Percentiles rank a stretch among this genome's conserved stretches.
Evolutionary conservation across 2,329 filamentous ascomycete species (phyloP).

Genomic region (Nemania sp.): DNA sequence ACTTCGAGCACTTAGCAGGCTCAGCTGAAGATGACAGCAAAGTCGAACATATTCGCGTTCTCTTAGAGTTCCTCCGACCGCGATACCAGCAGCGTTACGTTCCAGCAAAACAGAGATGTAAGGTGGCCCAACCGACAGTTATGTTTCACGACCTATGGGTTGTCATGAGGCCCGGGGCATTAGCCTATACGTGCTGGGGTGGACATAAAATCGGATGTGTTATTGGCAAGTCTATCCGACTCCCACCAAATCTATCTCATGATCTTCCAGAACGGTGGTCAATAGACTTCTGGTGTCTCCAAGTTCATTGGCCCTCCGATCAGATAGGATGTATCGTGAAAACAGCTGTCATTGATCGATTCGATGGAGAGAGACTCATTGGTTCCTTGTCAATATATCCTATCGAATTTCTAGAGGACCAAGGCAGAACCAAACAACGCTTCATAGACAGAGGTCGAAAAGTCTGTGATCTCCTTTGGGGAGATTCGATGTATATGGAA

Average conservation of each 20-base stretch:
- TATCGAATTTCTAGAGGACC: neutral
- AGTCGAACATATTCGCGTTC: neutral
- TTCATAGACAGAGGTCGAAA: conserved; percentile 9
- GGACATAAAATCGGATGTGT: conserved; percentile 3
- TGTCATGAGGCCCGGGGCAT: conserved; percentile 3
- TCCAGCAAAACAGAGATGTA: conserved; percentile 1
- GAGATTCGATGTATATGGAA: conserved; percentile 5
- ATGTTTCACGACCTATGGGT: conserved; percentile 10
- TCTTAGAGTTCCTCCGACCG: conserved; percentile 11
- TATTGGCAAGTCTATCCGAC: neutral
- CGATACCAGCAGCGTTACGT: conserved; percentile 1
- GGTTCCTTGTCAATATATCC: neutral
- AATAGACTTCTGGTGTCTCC: conserved; percentile 9
- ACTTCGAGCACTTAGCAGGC: neutral
- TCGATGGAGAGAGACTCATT: conserved; percentile 8
- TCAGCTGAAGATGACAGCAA: neutral
- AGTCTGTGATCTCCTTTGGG: conserved; percentile 1
- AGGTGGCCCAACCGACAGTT: neutral
- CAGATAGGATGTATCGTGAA: conserved; percentile 6
- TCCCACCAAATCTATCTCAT: neutral
- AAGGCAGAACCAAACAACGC: neutral
- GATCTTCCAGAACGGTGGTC: neutral
- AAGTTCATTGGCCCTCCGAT: conserved; percentile 6
- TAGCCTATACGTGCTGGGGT: neutral
- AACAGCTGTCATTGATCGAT: neutral